A percentile compares a stretch with the other conserved stretches of the same genome.
phyloP scores from a whole-genome alignment of 2,329 filamentous ascomycete genomes.

The Coleophoma eucalyptorum region DNA sequence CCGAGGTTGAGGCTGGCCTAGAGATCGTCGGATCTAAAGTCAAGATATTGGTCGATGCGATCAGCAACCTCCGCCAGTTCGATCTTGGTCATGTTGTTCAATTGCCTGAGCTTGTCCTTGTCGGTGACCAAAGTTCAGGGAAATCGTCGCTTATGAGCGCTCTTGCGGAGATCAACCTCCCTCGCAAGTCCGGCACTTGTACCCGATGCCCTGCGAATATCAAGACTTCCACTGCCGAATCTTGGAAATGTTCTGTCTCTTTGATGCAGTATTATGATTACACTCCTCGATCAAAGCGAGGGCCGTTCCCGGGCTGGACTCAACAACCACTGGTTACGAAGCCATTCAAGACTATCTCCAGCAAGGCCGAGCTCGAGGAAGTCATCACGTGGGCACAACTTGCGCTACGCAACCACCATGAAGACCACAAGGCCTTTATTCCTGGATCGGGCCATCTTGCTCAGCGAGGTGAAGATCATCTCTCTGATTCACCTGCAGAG shows the following conservation, averaged over 20 bases:
- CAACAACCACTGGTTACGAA: constrained; percentile 35
- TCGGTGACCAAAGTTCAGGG: constrained; percentile 82
- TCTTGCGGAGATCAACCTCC: constrained; percentile 67
- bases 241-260: constrained; percentile 67
- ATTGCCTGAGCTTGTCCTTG: constrained; percentile 75
- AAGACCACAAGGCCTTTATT: constrained; percentile 40
- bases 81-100: constrained; percentile 65
- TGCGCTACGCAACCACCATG: constrained; percentile 67
- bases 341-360: constrained; percentile 60
- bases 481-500: constrained; percentile 44
- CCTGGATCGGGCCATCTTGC: constrained; percentile 32
- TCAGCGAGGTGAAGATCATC: constrained; percentile 24
- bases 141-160: constrained; percentile 68
- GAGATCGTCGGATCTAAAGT: constrained; percentile 56
- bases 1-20: constrained; percentile 26
- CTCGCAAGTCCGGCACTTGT: constrained; percentile 68
- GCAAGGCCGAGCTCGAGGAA: constrained; percentile 61
- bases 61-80: constrained; percentile 66
- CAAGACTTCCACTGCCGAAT: constrained; percentile 49
- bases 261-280: constrained; percentile 58
- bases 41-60: constrained; percentile 61
- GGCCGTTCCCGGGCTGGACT: constrained; percentile 64
- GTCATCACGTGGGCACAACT: constrained; percentile 72
- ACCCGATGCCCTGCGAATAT: constrained; percentile 82
- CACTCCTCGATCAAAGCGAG: constrained; percentile 1